Evolutionary conservation across 163 green algal genomes (phyloP).

Genomic region (Volvox carteri): DNA sequence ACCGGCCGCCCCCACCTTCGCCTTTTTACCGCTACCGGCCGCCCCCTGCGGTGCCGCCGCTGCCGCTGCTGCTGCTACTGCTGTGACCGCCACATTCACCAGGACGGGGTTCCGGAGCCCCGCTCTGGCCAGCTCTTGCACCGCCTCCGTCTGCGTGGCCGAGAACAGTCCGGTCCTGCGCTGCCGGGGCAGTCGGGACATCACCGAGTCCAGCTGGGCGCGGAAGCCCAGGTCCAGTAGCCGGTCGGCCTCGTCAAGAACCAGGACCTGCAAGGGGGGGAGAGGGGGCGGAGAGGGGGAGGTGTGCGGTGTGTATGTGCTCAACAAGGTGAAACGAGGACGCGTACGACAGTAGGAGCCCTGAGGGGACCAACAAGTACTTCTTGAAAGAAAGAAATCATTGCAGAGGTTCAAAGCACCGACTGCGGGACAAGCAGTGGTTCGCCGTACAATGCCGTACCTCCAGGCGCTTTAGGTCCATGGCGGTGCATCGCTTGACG

Average conservation of each 20-base stretch:
- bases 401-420: no score
- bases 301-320: no score
- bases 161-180: conserved; percentile 96
- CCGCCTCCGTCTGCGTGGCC: conserved; percentile 92
- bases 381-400: no score
- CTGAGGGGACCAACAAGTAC: no score
- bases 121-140: conserved; percentile 85
- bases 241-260: conserved; percentile 97
- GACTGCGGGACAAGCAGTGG: no score
- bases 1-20: neutral
- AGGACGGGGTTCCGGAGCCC: conserved; percentile 94
- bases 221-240: conserved; percentile 97
- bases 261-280: conserved; percentile 79
- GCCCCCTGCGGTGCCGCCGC: neutral
- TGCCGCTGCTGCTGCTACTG: conserved; percentile 17
- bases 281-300: neutral
- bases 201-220: conserved; percentile 90
- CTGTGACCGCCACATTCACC: conserved; percentile 80
- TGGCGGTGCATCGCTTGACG: conserved; percentile 76
- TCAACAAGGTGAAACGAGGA: no score
- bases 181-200: conserved; percentile 92
- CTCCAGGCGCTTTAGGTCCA: conserved; percentile 76
- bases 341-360: no score
- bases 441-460: no score
- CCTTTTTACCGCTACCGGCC: neutral